phyloP scores from a whole-genome alignment of 768 basidiomycete species.

The Tephrocybe sp. region DNA sequence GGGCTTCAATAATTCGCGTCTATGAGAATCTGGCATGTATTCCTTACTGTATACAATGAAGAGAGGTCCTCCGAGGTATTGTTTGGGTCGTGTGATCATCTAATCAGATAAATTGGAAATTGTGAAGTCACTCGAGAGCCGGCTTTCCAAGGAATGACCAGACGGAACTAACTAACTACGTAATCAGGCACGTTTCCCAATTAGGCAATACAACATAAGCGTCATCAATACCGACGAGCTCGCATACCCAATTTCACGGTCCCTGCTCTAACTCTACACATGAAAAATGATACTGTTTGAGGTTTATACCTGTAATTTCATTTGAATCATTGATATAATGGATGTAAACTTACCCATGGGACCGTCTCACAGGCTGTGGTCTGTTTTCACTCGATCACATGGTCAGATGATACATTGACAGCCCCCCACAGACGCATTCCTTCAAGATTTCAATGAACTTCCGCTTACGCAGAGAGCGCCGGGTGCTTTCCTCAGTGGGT shows the following conservation, averaged over 20 bases:
- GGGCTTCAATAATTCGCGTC: conserved; percentile 2
- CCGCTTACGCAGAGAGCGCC: not conserved
- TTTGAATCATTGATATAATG: not conserved
- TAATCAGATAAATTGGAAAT: too few relatives aligned
- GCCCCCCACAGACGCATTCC: not conserved
- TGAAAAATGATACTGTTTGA: not conserved
- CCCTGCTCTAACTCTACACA: not conserved
- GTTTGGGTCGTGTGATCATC: too few relatives aligned
- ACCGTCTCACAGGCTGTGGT: not conserved
- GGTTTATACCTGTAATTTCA: not conserved
- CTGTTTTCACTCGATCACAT: not conserved
- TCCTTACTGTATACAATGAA: too few relatives aligned
- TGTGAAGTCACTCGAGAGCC: too few relatives aligned
- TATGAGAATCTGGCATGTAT: conserved; percentile 12
- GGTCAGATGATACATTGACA: not conserved
- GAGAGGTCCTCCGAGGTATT: too few relatives aligned
- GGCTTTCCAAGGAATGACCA: not conserved
- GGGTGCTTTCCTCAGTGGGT: not conserved
- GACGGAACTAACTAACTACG: not conserved
- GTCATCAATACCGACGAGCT: not conserved
- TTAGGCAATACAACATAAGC: not conserved
- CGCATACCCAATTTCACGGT: not conserved
- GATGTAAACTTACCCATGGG: not conserved
- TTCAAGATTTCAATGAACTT: not conserved
- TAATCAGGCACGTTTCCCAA: not conserved